Percentiles rank a stretch among this genome's conserved stretches.
phyloP scores from a whole-genome alignment of 78 protist genomes.

The Fonticula alba region DNA sequence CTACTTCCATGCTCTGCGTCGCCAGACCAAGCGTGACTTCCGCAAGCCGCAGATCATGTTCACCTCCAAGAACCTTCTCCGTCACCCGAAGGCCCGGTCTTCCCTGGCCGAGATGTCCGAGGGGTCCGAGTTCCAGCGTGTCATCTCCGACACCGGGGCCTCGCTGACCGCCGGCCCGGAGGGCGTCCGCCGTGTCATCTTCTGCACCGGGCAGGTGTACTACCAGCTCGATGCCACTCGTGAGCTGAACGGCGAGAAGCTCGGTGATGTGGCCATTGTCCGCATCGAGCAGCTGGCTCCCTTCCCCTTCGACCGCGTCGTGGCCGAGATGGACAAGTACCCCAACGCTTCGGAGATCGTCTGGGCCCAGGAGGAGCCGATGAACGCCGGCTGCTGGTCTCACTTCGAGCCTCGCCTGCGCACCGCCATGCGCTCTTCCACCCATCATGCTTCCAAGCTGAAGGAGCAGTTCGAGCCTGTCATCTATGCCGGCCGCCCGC shows the following conservation, averaged over 20 bases:
- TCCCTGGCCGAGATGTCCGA: slow-evolving; percentile 24
- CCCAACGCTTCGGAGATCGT: slow-evolving; percentile 44
- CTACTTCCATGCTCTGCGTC: slow-evolving; percentile 79
- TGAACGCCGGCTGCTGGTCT: slow-evolving; percentile 64
- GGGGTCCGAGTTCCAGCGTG: slow-evolving; percentile 17
- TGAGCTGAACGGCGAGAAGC: slow-evolving; percentile 2
- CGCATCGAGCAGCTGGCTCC: slow-evolving; percentile 82
- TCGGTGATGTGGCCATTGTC: slow-evolving; percentile 56
- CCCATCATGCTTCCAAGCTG: neutral
- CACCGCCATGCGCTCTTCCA: slow-evolving; percentile 1
- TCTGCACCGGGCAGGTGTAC: slow-evolving; percentile 76
- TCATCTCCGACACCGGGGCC: slow-evolving; percentile 29
- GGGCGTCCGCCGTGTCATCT: slow-evolving; percentile 46
- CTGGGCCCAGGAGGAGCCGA: slow-evolving; percentile 87
- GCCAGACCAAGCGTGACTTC: slow-evolving; percentile 73
- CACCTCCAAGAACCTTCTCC: slow-evolving; percentile 62
- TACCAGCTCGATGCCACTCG: slow-evolving; percentile 22
- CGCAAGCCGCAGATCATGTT: slow-evolving; percentile 80
- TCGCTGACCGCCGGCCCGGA: neutral
- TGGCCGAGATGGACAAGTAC: neutral
- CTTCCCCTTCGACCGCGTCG: slow-evolving; percentile 74
- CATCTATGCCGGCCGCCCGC: slow-evolving; percentile 1
- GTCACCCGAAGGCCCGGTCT: slow-evolving; percentile 24
- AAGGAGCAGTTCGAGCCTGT: too few relatives aligned
- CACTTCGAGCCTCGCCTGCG: slow-evolving; percentile 55